A percentile compares a stretch with the other conserved stretches of the same genome.
Evolutionary conservation across 306 rosid species (phyloP).

Genomic region (Ormosia emarginata): DNA sequence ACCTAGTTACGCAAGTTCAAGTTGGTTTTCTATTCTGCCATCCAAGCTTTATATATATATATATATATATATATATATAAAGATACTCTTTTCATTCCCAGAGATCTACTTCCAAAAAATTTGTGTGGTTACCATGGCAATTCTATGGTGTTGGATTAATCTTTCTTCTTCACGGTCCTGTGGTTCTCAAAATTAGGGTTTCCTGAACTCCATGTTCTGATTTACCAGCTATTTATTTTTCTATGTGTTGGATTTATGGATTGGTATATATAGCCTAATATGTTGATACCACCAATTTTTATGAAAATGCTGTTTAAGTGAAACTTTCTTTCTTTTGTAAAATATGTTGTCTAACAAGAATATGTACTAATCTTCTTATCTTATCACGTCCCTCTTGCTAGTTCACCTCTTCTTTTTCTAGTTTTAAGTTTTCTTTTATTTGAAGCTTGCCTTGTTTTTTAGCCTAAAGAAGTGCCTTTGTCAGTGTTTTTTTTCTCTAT

Average conservation of each 20-base stretch:
- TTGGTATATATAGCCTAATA: neutral
- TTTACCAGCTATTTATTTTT: neutral
- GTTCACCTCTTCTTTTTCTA: neutral
- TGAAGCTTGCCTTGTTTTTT: neutral
- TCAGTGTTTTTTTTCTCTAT: neutral
- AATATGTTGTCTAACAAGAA: no score
- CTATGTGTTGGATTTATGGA: neutral
- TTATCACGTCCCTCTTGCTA: neutral
- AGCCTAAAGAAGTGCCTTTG: neutral
- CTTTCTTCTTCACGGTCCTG: neutral
- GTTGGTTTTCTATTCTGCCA: neutral
- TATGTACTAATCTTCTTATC: neutral
- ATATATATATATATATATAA: no score
- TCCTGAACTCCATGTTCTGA: neutral
- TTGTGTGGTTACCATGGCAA: neutral
- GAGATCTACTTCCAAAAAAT: neutral
- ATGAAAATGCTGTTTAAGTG: neutral
- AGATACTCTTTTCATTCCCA: neutral
- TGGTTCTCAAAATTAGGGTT: slow-evolving; percentile 18
- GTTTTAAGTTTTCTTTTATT: neutral
- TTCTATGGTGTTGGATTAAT: neutral
- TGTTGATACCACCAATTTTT: neutral
- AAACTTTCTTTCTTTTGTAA: neutral
- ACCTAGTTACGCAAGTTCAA: neutral
- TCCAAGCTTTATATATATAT: neutral